These are phyloP conservation scores for Saccharomyces hybrid DNA, from an alignment of 1,139 yeast genomes.

Conservation along the genomic window DNA sequence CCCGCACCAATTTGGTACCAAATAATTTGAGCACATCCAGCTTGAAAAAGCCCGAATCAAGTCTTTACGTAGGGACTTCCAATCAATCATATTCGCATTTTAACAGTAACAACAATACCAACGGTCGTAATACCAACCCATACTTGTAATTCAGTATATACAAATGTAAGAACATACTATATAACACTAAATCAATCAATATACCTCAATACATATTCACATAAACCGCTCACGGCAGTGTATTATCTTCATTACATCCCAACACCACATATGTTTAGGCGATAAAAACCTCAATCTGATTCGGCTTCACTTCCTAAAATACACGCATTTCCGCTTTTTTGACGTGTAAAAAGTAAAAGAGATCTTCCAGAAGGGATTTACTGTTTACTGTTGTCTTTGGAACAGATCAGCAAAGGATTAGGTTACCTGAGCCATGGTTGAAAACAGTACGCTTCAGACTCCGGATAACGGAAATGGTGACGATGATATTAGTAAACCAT, in stretches of 20 bases:
- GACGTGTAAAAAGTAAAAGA: background rate
- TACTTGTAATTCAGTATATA: slow-evolving; percentile 6
- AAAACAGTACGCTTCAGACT: background rate
- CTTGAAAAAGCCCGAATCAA: slow-evolving; percentile 27
- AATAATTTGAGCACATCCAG: background rate
- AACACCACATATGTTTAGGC: background rate
- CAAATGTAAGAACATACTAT: background rate
- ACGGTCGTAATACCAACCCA: slow-evolving; percentile 1
- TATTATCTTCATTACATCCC: background rate
- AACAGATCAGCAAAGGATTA: background rate
- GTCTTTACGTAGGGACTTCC: slow-evolving; percentile 17
- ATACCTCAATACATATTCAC: background rate
- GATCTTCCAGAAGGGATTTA: background rate
- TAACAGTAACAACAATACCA: slow-evolving; percentile 3
- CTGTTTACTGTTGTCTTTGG: background rate
- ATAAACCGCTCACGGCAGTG: background rate
- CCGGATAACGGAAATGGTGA: background rate
- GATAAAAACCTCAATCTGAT: background rate
- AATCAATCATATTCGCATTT: slow-evolving; percentile 16
- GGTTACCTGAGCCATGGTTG: background rate
- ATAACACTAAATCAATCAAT: background rate
- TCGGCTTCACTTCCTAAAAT: background rate
- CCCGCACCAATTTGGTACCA: slow-evolving; percentile 2
- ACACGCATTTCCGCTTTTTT: background rate
- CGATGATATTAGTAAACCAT: background rate